Base-by-base conservation (phyloP, 495 filamentous ascomycete genomes). In the Daldinia bambusicola region DNA sequence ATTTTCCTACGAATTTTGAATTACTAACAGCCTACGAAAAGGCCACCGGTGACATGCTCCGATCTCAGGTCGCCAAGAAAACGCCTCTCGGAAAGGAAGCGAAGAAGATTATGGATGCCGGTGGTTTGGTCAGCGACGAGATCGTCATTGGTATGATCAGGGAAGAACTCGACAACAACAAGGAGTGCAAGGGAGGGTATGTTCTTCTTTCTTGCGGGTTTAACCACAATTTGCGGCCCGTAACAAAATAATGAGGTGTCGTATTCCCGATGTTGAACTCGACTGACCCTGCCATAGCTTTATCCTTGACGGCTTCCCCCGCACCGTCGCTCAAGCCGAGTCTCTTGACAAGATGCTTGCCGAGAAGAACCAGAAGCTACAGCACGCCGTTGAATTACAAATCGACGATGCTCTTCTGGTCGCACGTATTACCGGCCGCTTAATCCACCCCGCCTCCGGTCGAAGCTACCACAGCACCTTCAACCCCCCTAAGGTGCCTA, bases 51-150 rank as follows among this genome's bases (percentile, higher is more conserved):
- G 95, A 99, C 82, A 99, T 99, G 95, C 89, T 99, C 77, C 93
- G 95, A 66, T 95, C 94, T 70, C 95, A 99, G 81, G 96, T 99
- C 80, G 92, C 95, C 67, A 97, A 96, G 86, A 98, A 98, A 89
- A 99, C 96, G 52, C 82, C 91, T 20, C 88, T 99, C 69, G 95
- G 95, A 66, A 89, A 91, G 79, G 93, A 97, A 84, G 95, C 95
- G 65, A 99, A 99, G 91, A 99, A 99, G 90, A 99, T 99, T 82
- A 99, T 99, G 95, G 95, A 99, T 75, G 90, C 94, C 77, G 95
- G 95, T 74, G 95, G 94, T 63, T 88, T 99, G 62, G 95, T 99
- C 76, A 97, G 93, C 81, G 95, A 99, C 78, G 96, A 98, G 79
- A 99, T 99, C 78, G 94, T 99, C 87, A 89, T 99, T 78, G 92